Base-by-base conservation (phyloP, 768 basidiomycete genomes). In the Mycena metata region DNA sequence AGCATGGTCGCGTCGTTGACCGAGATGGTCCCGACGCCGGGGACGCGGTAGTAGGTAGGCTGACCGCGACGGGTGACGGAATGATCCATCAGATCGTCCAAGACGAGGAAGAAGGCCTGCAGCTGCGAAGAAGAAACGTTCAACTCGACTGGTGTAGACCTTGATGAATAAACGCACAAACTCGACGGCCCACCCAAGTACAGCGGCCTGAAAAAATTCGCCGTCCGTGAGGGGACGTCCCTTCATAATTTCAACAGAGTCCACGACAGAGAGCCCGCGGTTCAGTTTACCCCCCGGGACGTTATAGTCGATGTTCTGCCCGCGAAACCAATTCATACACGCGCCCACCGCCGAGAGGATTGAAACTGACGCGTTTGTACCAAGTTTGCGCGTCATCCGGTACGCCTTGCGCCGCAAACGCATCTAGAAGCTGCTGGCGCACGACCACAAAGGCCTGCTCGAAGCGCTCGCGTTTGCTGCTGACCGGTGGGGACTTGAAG, bases 1-100 rank as follows among this genome's bases (percentile, higher is more conserved):
- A 98, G 90, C 92, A 99, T 93, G 86, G 97, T 95, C 3, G 94
- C 84, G 78, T 99, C 97, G 84, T 98, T 98, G 84, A 98, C 92
- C 8, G 97, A 96, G 71, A 98, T 90, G 79, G 90, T 89, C 47
- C 90, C 90, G 68, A 97, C 91, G 10, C 78, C 73, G 7, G 83
- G 82, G 33, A 82, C 70, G 64, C 84, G 87, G 83, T 96, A 98
- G 94, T 96, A 99, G 82, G 97, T 98, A 2, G 96, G 92, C 80
- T 98, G 96, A 5, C 92, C 91, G 15, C 96, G 91, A 23, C 97
- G 91, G 8, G 96, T 98, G 72, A 98, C 90, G 52, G 93, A 95
- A 17, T 87, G 79, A 76, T 99, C 97, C 97, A 99, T 99, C 74
- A 99, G 95, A 79, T 99, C 97, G 79, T 99, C 95, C 3, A 94